Conservation (phyloP, 202 grass and related monocot species). For the Elaeis oleifera region DNA sequence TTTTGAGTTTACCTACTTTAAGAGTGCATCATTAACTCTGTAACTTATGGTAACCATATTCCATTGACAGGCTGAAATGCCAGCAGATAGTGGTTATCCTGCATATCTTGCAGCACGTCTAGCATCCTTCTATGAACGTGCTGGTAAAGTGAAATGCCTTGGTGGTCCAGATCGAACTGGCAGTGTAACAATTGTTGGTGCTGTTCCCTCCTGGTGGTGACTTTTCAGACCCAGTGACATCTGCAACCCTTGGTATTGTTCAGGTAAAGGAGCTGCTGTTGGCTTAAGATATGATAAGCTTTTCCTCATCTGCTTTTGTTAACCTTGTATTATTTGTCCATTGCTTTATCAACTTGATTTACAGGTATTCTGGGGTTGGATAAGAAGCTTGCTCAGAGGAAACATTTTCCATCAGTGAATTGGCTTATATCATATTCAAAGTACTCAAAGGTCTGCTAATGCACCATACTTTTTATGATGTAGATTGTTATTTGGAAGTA, state of each 20-base stretch:
- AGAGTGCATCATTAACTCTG: too few relatives aligned
- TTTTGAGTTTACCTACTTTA: too few relatives aligned
- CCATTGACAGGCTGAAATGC: slow-evolving; percentile 85
- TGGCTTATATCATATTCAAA: slow-evolving; percentile 99
- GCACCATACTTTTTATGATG: too few relatives aligned
- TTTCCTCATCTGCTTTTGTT: neutral
- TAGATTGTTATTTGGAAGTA: too few relatives aligned
- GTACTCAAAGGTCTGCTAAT: slow-evolving; percentile 61
- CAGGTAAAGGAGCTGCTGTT: slow-evolving; percentile 23
- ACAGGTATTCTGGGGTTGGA: slow-evolving; percentile 97
- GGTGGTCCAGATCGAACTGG: slow-evolving; percentile 65
- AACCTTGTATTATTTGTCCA: slow-evolving; percentile 7
- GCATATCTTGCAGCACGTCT: slow-evolving; percentile 93
- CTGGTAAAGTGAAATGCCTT: slow-evolving; percentile 79
- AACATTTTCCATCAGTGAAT: slow-evolving; percentile 99
- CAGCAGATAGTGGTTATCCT: slow-evolving; percentile 98
- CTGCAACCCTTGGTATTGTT: slow-evolving; percentile 71
- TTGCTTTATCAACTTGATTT: slow-evolving; percentile 23
- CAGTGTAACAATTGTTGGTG: slow-evolving; percentile 84
- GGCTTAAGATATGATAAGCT: too few relatives aligned
- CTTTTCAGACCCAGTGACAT: slow-evolving; percentile 80
- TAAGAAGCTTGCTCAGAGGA: slow-evolving; percentile 98
- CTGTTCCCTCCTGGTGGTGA: slow-evolving; percentile 76
- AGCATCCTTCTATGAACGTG: slow-evolving; percentile 97
- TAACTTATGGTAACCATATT: slow-evolving; percentile 3